Evolutionary conservation across 2,329 filamentous ascomycete genomes (phyloP), one percentile per base, ranked within the genome.

Genomic region (Ophiocordyceps unilateralis): DNA sequence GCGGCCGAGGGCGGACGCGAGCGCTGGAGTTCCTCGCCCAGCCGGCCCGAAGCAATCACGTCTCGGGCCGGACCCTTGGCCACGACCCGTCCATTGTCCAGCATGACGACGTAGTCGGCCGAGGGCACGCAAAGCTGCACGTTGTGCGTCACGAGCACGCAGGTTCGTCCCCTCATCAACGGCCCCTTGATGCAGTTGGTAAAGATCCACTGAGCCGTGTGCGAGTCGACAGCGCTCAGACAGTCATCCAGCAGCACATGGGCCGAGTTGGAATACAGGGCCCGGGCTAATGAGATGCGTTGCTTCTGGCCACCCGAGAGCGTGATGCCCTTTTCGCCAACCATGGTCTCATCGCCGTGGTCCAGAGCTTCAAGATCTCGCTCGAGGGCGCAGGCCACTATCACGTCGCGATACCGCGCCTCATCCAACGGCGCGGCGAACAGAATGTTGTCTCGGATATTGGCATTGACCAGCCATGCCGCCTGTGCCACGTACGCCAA

Each of bases 121-220:
- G 78, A 70, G 5, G 88, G 86, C 8, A 87, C 77, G 51, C 86
- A 91, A 17, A 98, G 73, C n/a, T 83, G 75, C 23, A 91, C 76
- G 55, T 96, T 98, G 66, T 98, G 91, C 0, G 91, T 95, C 30
- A 98, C 89, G 38, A 98, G 70, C 43, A 98, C 85, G 59, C 91
- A 96, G 23, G 91, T 96, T 37, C 91, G 78, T 55, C 79, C 72
- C 45, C 73, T 66, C 91, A 98, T 96, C 42, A 98, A 64, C 6
- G 85, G 83, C 2, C 91, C 91, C 52, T 80, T 80, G 49, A 98
- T 80, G 46, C 88, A 93, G 60, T 94, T 83, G 57, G 82, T 83
- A 63, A 96, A 96, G 50, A 98, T 96, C 81, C 93, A 95, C 59
- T 95, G 93, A 2, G 88, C 88, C 0, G 91, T 96, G 54, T 98